A percentile compares a stretch with the other conserved stretches of the same genome.
phyloP scores from a whole-genome alignment of 768 basidiomycete species.

The Phlegmacium glaucopus region DNA sequence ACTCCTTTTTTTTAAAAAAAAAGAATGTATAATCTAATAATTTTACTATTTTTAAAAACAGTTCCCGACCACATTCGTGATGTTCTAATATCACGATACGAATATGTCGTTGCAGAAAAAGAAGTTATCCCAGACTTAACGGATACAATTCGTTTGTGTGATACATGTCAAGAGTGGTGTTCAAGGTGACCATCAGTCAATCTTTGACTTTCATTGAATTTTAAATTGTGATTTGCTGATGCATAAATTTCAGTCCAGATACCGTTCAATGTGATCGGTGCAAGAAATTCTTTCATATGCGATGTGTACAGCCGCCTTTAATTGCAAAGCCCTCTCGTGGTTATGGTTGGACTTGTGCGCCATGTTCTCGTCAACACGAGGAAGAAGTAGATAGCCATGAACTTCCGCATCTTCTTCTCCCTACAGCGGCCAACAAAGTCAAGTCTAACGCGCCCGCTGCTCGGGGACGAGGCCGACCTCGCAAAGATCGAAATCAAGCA shows the following conservation, averaged over 20 bases:
- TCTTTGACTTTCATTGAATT: slow-evolving; percentile 15
- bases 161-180: slow-evolving; percentile 86
- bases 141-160: slow-evolving; percentile 81
- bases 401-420: slow-evolving; percentile 50
- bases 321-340: slow-evolving; percentile 90
- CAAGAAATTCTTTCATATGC: slow-evolving; percentile 93
- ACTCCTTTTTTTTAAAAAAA: slow-evolving; percentile 6
- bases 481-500: slow-evolving; percentile 69
- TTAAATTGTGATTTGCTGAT: slow-evolving; percentile 1
- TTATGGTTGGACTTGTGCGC: slow-evolving; percentile 97
- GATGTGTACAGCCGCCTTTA: slow-evolving; percentile 89
- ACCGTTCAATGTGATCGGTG: slow-evolving; percentile 89
- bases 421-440: slow-evolving; percentile 40
- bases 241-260: slow-evolving; percentile 53
- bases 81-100: slow-evolving; percentile 77
- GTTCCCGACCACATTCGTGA: slow-evolving; percentile 82
- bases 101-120: slow-evolving; percentile 94
- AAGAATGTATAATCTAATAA: slow-evolving; percentile 14
- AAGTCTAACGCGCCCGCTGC: slow-evolving; percentile 74
- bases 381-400: slow-evolving; percentile 80
- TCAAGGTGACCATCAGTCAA: slow-evolving; percentile 56
- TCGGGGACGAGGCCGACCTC: slow-evolving; percentile 70
- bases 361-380: slow-evolving; percentile 85
- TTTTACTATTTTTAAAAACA: slow-evolving; percentile 31
- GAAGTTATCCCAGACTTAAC: slow-evolving; percentile 90